Evolutionary conservation across 805 yeast genomes (phyloP).

Genomic region (Spathaspora passalidarum): DNA sequence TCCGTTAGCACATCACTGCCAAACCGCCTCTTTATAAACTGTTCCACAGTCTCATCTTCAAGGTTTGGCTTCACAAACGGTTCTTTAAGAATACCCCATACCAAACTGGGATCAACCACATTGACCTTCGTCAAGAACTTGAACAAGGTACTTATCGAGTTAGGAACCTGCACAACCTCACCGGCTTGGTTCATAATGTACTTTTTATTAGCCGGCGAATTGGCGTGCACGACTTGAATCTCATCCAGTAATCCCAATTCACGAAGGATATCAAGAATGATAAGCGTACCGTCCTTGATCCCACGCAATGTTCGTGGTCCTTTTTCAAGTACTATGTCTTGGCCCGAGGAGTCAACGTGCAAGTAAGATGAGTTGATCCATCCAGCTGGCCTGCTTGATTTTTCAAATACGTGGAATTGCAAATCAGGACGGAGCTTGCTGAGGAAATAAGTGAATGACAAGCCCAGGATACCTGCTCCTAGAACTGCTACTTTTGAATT

Average conservation of each 20-base stretch:
- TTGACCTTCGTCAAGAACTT: conserved; percentile 25
- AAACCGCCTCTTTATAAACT: conserved; percentile 67
- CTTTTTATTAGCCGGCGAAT: conserved; percentile 67
- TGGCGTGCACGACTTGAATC: conserved; percentile 55
- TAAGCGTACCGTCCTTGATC: conserved; percentile 69
- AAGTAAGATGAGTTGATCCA: conserved; percentile 59
- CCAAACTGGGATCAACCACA: conserved; percentile 20
- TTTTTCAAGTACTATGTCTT: conserved; percentile 54
- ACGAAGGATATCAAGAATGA: conserved; percentile 59
- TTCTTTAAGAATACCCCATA: conserved; percentile 46
- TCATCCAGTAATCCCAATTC: conserved; percentile 47
- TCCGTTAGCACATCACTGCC: conserved; percentile 48
- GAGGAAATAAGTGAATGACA: conserved; percentile 69
- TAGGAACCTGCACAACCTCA: conserved; percentile 54
- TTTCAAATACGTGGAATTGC: conserved; percentile 60
- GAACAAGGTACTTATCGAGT: conserved; percentile 27
- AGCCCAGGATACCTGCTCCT: conserved; percentile 89
- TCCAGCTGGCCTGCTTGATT: conserved; percentile 63
- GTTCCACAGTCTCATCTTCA: conserved; percentile 69
- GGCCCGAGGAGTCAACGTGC: conserved; percentile 19
- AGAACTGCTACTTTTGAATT: conserved; percentile 61
- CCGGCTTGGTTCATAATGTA: conserved; percentile 52
- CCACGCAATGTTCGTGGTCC: conserved; percentile 94
- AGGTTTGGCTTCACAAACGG: conserved; percentile 36
- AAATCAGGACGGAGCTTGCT: conserved; percentile 75